These are phyloP conservation scores for Amphibolis antarctica DNA, from an alignment of 106 monocot genomes.

Conservation along the genomic window DNA sequence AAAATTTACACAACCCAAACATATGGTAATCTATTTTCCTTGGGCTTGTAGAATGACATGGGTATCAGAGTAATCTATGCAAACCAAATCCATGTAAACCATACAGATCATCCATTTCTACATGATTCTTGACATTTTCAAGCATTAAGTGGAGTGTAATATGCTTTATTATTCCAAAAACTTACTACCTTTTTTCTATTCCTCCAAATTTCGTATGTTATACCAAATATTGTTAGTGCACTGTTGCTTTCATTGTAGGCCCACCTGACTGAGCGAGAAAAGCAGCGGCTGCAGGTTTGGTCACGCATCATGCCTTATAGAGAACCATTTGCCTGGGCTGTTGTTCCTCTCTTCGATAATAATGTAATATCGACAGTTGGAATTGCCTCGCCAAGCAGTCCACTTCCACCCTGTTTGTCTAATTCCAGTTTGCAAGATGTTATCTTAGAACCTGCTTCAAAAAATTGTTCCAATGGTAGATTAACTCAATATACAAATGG, in stretches of 20 bases:
- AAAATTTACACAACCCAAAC: no score
- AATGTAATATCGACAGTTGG: conserved; percentile 26
- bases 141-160: no score
- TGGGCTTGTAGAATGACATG: no score
- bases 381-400: conserved; percentile 76
- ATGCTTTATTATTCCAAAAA: no score
- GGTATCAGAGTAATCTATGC: no score
- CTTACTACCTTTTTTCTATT: background rate
- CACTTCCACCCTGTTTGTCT: conserved; percentile 56
- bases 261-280: conserved; percentile 84
- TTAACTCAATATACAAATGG: conserved; percentile 54
- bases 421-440: conserved; percentile 58
- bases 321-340: conserved; percentile 90
- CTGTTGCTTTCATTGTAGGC: conserved; percentile 27
- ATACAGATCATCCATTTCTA: no score
- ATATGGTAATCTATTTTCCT: no score
- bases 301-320: conserved; percentile 86
- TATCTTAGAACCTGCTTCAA: conserved; percentile 45
- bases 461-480: conserved; percentile 52
- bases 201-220: background rate
- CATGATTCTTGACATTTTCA: no score
- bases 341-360: conserved; percentile 86
- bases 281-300: conserved; percentile 93
- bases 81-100: no score
- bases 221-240: background rate